Evolutionary conservation across 1,284 basidiomycete genomes (phyloP).

Genomic region (Trichosporon asahii): DNA sequence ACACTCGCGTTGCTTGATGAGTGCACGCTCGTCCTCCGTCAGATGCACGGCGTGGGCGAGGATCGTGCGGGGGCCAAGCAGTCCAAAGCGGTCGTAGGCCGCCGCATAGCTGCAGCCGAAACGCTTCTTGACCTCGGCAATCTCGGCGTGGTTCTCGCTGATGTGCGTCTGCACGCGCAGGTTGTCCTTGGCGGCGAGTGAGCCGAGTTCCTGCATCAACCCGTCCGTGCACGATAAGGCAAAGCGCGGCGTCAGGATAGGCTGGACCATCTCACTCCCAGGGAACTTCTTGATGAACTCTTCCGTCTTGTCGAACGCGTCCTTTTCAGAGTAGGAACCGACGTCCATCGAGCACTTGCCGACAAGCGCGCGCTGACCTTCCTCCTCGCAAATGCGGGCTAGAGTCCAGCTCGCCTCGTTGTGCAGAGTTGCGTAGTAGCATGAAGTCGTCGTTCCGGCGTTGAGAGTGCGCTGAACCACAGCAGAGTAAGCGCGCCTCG

Average conservation of each 20-base stretch:
- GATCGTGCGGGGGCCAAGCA: slow-evolving; percentile 76
- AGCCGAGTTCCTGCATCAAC: slow-evolving; percentile 66
- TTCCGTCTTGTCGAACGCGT: slow-evolving; percentile 62
- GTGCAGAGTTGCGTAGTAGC: slow-evolving; percentile 86
- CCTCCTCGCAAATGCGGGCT: slow-evolving; percentile 67
- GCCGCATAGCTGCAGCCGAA: slow-evolving; percentile 70
- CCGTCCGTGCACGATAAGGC: slow-evolving; percentile 82
- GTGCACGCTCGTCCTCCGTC: slow-evolving; percentile 63
- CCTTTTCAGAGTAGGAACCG: slow-evolving; percentile 67
- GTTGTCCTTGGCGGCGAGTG: slow-evolving; percentile 52
- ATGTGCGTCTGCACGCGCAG: slow-evolving; percentile 86
- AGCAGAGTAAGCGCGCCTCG: slow-evolving; percentile 64
- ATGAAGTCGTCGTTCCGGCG: slow-evolving; percentile 87
- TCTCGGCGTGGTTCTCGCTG: slow-evolving; percentile 76
- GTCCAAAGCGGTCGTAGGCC: slow-evolving; percentile 76
- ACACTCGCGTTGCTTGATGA: slow-evolving; percentile 65
- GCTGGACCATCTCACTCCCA: slow-evolving; percentile 42
- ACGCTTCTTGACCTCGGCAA: slow-evolving; percentile 62
- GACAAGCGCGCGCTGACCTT: slow-evolving; percentile 81
- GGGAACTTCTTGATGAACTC: slow-evolving; percentile 69
- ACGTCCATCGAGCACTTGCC: slow-evolving; percentile 94
- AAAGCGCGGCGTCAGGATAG: slow-evolving; percentile 90
- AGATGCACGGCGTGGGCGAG: slow-evolving; percentile 81
- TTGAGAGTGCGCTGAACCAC: slow-evolving; percentile 74
- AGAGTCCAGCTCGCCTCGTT: slow-evolving; percentile 74